A percentile compares a stretch with the other conserved stretches of the same genome.
These are phyloP conservation scores for Mortierella sp. DNA, from an alignment of 371 early-diverging fungal species.

Conservation along the genomic window DNA sequence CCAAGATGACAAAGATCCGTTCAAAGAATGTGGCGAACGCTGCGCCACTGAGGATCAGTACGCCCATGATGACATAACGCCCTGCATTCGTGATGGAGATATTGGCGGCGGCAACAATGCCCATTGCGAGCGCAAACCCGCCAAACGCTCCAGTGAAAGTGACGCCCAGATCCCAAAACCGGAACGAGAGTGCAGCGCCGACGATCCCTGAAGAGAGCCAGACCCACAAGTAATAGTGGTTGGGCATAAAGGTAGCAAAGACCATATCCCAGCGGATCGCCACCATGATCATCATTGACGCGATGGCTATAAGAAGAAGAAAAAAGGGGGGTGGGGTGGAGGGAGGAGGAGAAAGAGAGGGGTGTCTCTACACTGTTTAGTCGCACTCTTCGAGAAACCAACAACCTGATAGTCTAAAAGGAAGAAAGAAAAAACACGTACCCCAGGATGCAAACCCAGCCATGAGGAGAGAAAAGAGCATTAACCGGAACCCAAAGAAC, in stretches of 20 bases:
- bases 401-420: too few relatives aligned
- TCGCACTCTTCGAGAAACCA: too few relatives aligned
- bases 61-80: constrained; percentile 36
- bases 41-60: constrained; percentile 31
- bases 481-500: constrained; percentile 53
- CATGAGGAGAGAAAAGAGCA: constrained; percentile 49
- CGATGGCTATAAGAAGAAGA: constrained; percentile 18
- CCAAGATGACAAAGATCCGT: constrained; percentile 34
- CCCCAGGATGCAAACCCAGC: constrained; percentile 51
- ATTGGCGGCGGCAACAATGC: constrained; percentile 43
- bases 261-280: constrained; percentile 47
- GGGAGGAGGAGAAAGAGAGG: background rate
- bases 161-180: constrained; percentile 52
- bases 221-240: constrained; percentile 41
- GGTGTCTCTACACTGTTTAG: too few relatives aligned
- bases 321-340: too few relatives aligned
- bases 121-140: constrained; percentile 49
- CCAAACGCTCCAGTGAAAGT: constrained; percentile 45
- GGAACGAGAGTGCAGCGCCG: constrained; percentile 38
- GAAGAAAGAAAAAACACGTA: constrained; percentile 12
- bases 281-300: constrained; percentile 42
- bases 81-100: constrained; percentile 24
- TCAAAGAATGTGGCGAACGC: constrained; percentile 46
- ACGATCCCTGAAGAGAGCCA: constrained; percentile 33
- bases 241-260: constrained; percentile 32